Evolutionary conservation across 306 rosid genomes (phyloP).

Genomic region (Alnus rubra): DNA sequence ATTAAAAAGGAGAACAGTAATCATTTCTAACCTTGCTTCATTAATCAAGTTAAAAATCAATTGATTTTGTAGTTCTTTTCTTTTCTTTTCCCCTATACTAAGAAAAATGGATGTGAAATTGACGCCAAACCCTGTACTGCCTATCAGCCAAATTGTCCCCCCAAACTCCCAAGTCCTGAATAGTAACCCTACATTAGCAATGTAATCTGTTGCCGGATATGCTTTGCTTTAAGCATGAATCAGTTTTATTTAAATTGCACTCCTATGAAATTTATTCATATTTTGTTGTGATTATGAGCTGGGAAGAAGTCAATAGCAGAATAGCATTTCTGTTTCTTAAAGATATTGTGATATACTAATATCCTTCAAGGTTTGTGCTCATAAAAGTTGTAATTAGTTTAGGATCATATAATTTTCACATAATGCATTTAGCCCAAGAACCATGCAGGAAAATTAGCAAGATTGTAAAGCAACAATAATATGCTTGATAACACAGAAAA

Average conservation of each 20-base stretch:
- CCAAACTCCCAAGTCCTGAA: background rate
- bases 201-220: background rate
- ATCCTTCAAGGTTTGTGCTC: background rate
- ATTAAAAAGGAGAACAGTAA: background rate
- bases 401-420: background rate
- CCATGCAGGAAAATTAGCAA: constrained; percentile 5
- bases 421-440: background rate
- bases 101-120: background rate
- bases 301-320: background rate
- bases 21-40: background rate
- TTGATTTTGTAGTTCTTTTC: background rate
- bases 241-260: background rate
- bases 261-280: background rate
- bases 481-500: background rate
- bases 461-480: background rate
- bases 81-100: background rate
- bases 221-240: background rate
- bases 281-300: background rate
- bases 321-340: background rate
- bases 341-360: background rate
- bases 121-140: background rate
- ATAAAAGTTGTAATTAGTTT: background rate
- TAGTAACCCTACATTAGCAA: background rate
- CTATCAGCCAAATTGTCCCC: background rate
- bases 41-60: background rate